These are phyloP conservation scores for Passalora sequoiae DNA, from an alignment of 2,329 filamentous ascomycete genomes.

Conservation along the genomic window DNA sequence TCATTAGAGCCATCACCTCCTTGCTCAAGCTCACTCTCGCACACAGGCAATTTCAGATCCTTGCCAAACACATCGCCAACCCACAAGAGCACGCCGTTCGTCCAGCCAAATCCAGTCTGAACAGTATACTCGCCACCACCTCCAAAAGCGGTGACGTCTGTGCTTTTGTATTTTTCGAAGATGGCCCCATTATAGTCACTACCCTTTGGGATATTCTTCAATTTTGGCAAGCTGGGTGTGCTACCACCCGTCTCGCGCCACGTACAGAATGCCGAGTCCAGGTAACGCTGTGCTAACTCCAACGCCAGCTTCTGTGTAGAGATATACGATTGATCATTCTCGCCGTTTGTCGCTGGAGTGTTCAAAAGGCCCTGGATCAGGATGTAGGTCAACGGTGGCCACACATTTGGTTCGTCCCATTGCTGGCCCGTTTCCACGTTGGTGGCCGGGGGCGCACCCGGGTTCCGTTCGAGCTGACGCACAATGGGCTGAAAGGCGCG, in stretches of 20 bases:
- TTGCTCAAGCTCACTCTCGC: constrained; percentile 12
- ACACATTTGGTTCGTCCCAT: constrained; percentile 67
- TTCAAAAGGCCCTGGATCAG: constrained; percentile 59
- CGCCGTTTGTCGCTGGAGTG: constrained; percentile 53
- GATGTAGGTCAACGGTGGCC: constrained; percentile 62
- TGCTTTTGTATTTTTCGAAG: constrained; percentile 65
- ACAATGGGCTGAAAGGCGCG: constrained; percentile 52
- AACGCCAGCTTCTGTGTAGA: constrained; percentile 54
- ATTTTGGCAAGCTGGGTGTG: constrained; percentile 49
- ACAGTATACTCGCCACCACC: constrained; percentile 64
- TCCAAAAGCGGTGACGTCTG: constrained; percentile 56
- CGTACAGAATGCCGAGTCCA: constrained; percentile 64
- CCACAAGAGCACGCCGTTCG: constrained; percentile 65
- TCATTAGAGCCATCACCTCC: constrained; percentile 9
- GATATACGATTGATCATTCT: constrained; percentile 50
- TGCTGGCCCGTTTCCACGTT: constrained; percentile 59
- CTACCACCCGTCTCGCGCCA: constrained; percentile 63
- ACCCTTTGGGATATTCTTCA: constrained; percentile 43
- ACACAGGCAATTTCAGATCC: constrained; percentile 50
- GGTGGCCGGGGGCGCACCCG: constrained; percentile 58
- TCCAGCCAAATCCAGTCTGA: constrained; percentile 67
- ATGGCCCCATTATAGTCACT: constrained; percentile 50
- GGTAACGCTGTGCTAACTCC: constrained; percentile 58
- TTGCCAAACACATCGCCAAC: constrained; percentile 57
- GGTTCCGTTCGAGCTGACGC: constrained; percentile 47